phyloP scores from a whole-genome alignment of 2,329 filamentous ascomycete genomes.

The Elsinoe arachidis region DNA sequence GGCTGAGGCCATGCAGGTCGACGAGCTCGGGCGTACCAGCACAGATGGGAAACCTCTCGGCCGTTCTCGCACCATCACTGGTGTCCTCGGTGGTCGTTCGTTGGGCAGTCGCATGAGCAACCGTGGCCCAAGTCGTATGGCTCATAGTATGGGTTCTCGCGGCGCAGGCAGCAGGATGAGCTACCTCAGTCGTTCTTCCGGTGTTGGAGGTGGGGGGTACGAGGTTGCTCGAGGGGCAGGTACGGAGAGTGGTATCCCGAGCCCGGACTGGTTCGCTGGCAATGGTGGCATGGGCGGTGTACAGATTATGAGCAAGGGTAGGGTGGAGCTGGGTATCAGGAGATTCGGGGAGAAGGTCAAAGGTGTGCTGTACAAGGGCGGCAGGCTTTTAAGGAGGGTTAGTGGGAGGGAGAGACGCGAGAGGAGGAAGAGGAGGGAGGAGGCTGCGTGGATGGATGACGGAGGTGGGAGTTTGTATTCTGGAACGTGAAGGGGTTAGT shows the following conservation, averaged over 20 bases:
- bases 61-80: neutral
- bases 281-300: neutral
- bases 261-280: slow-evolving; percentile 22
- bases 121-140: neutral
- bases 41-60: neutral
- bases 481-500: slow-evolving; percentile 1
- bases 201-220: slow-evolving; percentile 14
- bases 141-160: slow-evolving; percentile 10
- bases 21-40: neutral
- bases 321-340: slow-evolving; percentile 33
- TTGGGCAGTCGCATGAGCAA: neutral
- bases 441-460: slow-evolving; percentile 22
- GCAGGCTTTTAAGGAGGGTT: slow-evolving; percentile 24
- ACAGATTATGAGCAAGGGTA: slow-evolving; percentile 27
- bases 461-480: slow-evolving; percentile 13
- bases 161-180: slow-evolving; percentile 24
- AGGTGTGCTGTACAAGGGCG: slow-evolving; percentile 27
- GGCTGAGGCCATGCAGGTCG: neutral
- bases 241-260: slow-evolving; percentile 13
- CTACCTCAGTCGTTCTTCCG: slow-evolving; percentile 13
- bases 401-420: slow-evolving; percentile 11
- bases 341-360: slow-evolving; percentile 32
- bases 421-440: slow-evolving; percentile 16
- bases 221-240: slow-evolving; percentile 18
- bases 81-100: neutral